Conservation (phyloP, 306 rosid species). For the Betula pendula region DNA sequence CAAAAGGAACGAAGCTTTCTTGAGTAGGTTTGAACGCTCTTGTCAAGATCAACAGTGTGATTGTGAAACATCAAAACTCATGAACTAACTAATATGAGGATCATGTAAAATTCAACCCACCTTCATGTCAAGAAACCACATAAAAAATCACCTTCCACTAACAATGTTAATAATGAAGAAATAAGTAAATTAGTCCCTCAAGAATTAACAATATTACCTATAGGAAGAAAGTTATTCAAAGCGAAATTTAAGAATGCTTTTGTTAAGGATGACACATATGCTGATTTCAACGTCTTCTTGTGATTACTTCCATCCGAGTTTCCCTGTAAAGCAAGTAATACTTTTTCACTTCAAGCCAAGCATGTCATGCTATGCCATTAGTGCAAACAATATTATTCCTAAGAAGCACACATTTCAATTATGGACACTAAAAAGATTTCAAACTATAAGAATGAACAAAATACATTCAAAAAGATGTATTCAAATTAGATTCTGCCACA, state of each 20-base stretch:
- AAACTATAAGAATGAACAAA: not conserved
- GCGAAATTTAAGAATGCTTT: constrained; percentile 1
- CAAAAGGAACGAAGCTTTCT: not conserved
- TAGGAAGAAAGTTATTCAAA: not conserved
- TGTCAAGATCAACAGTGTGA: not conserved
- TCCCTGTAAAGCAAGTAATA: not conserved
- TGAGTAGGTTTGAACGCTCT: not conserved
- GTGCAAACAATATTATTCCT: not conserved
- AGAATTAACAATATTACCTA: constrained; percentile 1
- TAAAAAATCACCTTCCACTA: not conserved
- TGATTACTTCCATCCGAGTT: constrained; percentile 1
- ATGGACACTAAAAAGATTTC: not conserved
- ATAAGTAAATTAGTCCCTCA: not conserved
- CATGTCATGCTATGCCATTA: not conserved
- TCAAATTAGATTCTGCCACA: no score
- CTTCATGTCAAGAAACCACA: not conserved
- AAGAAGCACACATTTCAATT: not conserved
- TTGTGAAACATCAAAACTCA: not conserved
- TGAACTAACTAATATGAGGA: not conserved
- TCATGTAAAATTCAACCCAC: not conserved
- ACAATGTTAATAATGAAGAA: not conserved
- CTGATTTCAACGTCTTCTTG: not conserved
- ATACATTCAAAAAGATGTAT: not conserved
- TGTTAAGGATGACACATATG: not conserved
- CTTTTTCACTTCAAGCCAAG: not conserved